Conservation (phyloP, 441 rosid species). For the Gossypium davidsonii region DNA sequence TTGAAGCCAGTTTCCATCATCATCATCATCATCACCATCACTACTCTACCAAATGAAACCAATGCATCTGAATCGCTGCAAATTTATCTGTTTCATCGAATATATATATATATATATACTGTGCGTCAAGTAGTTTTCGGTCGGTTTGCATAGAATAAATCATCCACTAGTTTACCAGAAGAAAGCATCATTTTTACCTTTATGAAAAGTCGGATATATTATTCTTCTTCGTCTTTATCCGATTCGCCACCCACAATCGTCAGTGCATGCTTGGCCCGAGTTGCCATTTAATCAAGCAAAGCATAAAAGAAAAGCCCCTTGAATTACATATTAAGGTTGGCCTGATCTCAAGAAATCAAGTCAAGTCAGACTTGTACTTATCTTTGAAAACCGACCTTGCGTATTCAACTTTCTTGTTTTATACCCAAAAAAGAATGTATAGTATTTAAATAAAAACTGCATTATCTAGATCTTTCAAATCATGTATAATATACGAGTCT, state of each 20-base stretch:
- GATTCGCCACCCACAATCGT: neutral
- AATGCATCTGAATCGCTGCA: neutral
- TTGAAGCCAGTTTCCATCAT: neutral
- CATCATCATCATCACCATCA: too few species aligned
- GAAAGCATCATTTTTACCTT: neutral
- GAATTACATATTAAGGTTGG: neutral
- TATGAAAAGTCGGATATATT: neutral
- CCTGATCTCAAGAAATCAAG: too few species aligned
- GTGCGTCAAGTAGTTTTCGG: neutral
- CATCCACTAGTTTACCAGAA: neutral
- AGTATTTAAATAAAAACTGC: too few species aligned
- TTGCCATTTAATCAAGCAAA: neutral
- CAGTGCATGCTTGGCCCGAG: neutral
- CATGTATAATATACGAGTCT: too few species aligned
- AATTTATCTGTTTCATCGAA: neutral
- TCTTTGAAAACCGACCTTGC: too few species aligned
- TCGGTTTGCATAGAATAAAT: neutral
- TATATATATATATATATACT: neutral
- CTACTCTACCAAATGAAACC: neutral
- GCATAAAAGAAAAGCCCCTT: neutral
- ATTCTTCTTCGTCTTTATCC: neutral
- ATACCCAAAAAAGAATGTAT: too few species aligned
- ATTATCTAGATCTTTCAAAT: too few species aligned
- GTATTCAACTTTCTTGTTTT: too few species aligned
- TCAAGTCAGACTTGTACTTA: too few species aligned